These are phyloP conservation scores for peach (Prunus persica) DNA, from an alignment of 306 rosid genomes.

Conservation along the genomic window Prunus_persica_NCBIv2 NC_034009.1:36924501-36925000, in stretches of 20 bases:
- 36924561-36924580: not conserved
- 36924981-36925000: not conserved
- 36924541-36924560: not conserved
- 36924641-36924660: slow-evolving; percentile 48
- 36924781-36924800: slow-evolving; percentile 9
- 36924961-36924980: not conserved
- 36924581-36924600: slow-evolving; percentile 99
- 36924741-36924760: not conserved
- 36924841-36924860: slow-evolving; percentile 81
- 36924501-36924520: slow-evolving; percentile 10
- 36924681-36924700: slow-evolving; percentile 98
- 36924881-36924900: slow-evolving; percentile 66
- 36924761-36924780: too few relatives aligned
- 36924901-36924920: slow-evolving; percentile 70
- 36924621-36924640: slow-evolving; percentile 66
- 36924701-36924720: slow-evolving; percentile 93
- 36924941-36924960: not conserved
- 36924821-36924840: slow-evolving; percentile 77
- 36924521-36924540: slow-evolving; percentile 1
- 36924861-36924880: slow-evolving; percentile 57
- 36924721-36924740: not conserved
- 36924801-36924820: slow-evolving; percentile 70
- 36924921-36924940: not conserved
- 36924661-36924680: slow-evolving; percentile 88
- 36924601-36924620: slow-evolving; percentile 81